These are phyloP conservation scores for Phytophthora boehmeriae DNA, from an alignment of 352 stramenopile genomes.

Conservation along the genomic window DNA sequence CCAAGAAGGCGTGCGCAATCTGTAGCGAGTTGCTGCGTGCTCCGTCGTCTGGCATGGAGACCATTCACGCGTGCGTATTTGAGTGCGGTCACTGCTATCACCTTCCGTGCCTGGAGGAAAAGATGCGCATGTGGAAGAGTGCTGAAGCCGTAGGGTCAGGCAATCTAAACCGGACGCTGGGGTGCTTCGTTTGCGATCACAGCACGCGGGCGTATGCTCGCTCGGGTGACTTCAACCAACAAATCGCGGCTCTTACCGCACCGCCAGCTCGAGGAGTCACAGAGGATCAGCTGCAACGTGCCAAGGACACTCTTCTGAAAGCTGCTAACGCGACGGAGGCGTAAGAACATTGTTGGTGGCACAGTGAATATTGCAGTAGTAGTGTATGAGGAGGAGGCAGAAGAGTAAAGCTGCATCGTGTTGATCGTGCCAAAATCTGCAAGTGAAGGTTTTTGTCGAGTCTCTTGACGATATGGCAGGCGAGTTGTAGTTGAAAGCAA, in stretches of 20 bases:
- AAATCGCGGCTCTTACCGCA: conserved; percentile 40
- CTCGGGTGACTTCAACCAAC: conserved; percentile 42
- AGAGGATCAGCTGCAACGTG: conserved; percentile 73
- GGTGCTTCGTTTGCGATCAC: conserved; percentile 88
- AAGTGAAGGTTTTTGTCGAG: background rate
- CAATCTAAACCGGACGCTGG: conserved; percentile 54
- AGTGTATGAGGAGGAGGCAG: background rate
- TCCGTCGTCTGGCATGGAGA: conserved; percentile 51
- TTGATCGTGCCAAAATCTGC: background rate
- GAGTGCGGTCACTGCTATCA: conserved; percentile 88
- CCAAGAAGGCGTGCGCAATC: conserved; percentile 65
- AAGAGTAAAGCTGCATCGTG: background rate
- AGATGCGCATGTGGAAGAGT: conserved; percentile 90
- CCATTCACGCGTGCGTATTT: conserved; percentile 75
- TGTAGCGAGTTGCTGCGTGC: conserved; percentile 65
- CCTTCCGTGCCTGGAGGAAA: conserved; percentile 79
- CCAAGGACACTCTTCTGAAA: conserved; percentile 64
- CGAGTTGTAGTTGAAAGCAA: background rate
- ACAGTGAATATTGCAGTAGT: background rate
- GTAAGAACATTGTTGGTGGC: background rate
- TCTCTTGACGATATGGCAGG: background rate
- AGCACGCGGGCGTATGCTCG: conserved; percentile 64
- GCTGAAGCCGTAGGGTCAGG: conserved; percentile 51
- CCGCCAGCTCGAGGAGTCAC: conserved; percentile 57
- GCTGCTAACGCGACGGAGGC: background rate